Conservation (phyloP, 176 grass and related monocot genomes). For the Ananas comosus region DNA sequence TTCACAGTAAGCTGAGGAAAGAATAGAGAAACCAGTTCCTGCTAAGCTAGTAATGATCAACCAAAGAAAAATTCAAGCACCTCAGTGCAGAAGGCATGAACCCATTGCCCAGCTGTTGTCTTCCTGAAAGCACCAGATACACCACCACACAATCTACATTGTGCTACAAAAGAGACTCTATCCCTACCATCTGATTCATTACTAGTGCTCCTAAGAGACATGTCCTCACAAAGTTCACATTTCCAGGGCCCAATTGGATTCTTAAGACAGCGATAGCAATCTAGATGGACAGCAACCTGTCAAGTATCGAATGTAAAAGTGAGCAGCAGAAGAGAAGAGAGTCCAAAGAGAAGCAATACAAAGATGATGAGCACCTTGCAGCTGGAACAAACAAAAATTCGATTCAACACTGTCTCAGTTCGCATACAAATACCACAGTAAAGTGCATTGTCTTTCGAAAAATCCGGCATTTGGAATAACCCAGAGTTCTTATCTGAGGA, state of each 20-base stretch:
- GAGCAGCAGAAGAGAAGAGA: conserved; percentile 8
- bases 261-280: conserved; percentile 72
- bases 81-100: conserved; percentile 99
- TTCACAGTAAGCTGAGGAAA: not conserved
- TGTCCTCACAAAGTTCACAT: conserved; percentile 81
- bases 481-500: conserved; percentile 48
- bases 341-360: conserved; percentile 12
- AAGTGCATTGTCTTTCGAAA: conserved; percentile 66
- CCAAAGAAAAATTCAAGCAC: conserved; percentile 36
- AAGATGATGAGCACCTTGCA: conserved; percentile 61
- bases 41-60: conserved; percentile 6
- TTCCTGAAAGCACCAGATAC: conserved; percentile 84
- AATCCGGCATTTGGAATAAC: conserved; percentile 68
- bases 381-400: conserved; percentile 89
- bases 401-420: conserved; percentile 66
- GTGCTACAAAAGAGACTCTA: conserved; percentile 21
- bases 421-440: conserved; percentile 82
- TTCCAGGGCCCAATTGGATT: conserved; percentile 69
- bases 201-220: conserved; percentile 26
- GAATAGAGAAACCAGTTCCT: not conserved
- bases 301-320: conserved; percentile 16
- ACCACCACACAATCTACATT: conserved; percentile 65
- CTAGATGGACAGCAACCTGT: conserved; percentile 91
- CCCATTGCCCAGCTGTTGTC: conserved; percentile 64
- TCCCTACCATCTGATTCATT: conserved; percentile 35